A percentile compares a stretch with the other conserved stretches of the same genome.
These are phyloP conservation scores for Macaranga tanarius DNA, from an alignment of 441 rosid genomes.

Conservation along the genomic window DNA sequence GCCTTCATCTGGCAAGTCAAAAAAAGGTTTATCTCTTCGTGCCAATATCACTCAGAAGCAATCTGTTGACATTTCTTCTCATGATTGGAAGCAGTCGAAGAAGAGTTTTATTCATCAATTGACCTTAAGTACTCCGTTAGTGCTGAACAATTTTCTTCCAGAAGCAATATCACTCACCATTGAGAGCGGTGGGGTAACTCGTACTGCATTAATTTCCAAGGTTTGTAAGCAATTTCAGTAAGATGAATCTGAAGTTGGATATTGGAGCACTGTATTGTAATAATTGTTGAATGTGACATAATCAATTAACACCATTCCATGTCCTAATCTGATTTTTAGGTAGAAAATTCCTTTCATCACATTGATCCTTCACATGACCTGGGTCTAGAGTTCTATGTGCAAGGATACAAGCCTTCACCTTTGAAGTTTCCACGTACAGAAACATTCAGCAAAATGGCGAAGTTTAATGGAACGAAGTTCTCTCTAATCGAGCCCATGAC, in stretches of 20 bases:
- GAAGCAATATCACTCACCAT: constrained; percentile 62
- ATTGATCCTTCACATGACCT: constrained; percentile 91
- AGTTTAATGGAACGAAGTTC: constrained; percentile 71
- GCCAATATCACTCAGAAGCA: constrained; percentile 30
- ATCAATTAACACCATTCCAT: constrained; percentile 13
- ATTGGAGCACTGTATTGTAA: constrained; percentile 20
- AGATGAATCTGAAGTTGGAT: constrained; percentile 21
- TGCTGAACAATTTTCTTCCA: constrained; percentile 77
- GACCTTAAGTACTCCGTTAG: constrained; percentile 75
- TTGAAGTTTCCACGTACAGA: constrained; percentile 81
- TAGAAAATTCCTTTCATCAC: constrained; percentile 70
- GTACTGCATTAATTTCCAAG: constrained; percentile 69
- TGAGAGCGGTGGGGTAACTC: constrained; percentile 73
- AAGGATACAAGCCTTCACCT: constrained; percentile 57
- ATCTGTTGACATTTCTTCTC: constrained; percentile 35
- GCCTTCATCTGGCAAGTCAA: constrained; percentile 42
- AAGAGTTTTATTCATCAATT: constrained; percentile 62
- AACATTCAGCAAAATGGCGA: constrained; percentile 62
- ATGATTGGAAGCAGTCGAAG: constrained; percentile 43
- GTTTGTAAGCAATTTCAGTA: constrained; percentile 44
- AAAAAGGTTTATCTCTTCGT: constrained; percentile 36
- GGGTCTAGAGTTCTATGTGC: constrained; percentile 60
- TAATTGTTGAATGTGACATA: constrained; percentile 14
- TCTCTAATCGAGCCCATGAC: constrained; percentile 62
- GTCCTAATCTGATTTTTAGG: constrained; percentile 43